Percentiles rank a stretch among this genome's conserved stretches.
These are phyloP conservation scores for Trichoderma gamsii DNA, from an alignment of 495 filamentous ascomycete genomes.

Conservation along the genomic window DNA sequence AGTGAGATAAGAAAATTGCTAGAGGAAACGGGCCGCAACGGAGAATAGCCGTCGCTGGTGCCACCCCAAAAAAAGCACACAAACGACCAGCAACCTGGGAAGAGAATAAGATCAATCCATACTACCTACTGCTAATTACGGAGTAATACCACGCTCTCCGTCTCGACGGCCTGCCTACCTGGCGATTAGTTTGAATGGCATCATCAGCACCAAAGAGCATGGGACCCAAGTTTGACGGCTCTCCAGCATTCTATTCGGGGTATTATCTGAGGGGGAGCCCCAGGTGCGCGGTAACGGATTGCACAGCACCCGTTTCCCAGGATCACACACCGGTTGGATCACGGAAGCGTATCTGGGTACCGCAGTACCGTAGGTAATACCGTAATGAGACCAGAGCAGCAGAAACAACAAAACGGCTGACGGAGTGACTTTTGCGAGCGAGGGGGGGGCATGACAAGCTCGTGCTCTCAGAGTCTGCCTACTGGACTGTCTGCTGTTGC, in stretches of 20 bases:
- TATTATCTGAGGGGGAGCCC: too few species aligned
- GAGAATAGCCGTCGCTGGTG: neutral
- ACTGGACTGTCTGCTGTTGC: too few species aligned
- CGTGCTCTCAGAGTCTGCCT: too few species aligned
- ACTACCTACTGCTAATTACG: neutral
- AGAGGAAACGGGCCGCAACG: slow-evolving; percentile 5
- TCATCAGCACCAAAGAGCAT: neutral
- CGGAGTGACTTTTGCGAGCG: neutral
- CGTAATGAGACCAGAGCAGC: neutral
- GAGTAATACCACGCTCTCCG: neutral
- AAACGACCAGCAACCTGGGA: too few species aligned
- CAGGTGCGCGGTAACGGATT: neutral
- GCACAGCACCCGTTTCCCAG: neutral
- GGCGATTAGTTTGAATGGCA: neutral
- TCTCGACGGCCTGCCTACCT: too few species aligned
- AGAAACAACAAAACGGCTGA: neutral
- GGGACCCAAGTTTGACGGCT: neutral
- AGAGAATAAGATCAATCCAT: neutral
- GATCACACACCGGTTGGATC: neutral
- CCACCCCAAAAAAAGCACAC: too few species aligned
- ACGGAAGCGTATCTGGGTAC: too few species aligned
- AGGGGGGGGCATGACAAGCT: neutral
- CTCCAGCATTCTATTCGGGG: neutral
- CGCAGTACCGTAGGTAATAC: too few species aligned
- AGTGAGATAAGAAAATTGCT: neutral